Evolutionary conservation across 2,329 filamentous ascomycete species (phyloP).

Genomic region (Xylaria sp.): DNA sequence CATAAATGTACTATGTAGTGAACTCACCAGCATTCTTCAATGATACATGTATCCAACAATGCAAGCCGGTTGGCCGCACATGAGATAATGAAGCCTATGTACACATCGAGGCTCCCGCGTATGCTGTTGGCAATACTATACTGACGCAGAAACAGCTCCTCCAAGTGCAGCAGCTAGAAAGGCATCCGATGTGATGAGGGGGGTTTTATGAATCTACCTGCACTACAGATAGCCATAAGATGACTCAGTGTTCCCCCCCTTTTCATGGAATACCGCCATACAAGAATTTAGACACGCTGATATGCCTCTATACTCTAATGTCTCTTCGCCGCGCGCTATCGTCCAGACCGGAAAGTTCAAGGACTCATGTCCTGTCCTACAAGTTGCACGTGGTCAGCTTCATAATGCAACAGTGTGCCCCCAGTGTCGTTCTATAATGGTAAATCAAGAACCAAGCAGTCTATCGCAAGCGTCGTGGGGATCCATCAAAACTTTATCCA

Average conservation of each 20-base stretch:
- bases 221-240: slow-evolving; percentile 3
- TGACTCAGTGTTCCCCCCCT: neutral
- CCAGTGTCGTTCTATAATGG: neutral
- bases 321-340: neutral
- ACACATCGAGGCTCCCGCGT: too few relatives aligned
- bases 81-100: too few relatives aligned
- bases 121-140: neutral
- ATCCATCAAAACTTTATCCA: neutral
- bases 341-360: neutral
- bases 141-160: neutral
- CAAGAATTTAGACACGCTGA: slow-evolving; percentile 13
- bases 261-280: neutral
- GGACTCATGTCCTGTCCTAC: neutral
- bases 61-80: too few relatives aligned
- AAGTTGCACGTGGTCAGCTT: neutral
- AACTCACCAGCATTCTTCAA: too few relatives aligned
- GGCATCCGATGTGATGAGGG: neutral
- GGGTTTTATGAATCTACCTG: slow-evolving; percentile 15
- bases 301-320: slow-evolving; percentile 25
- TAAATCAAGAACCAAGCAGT: neutral
- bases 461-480: neutral
- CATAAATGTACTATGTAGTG: too few relatives aligned
- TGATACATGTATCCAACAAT: too few relatives aligned
- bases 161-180: neutral
- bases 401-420: neutral